phyloP scores from a whole-genome alignment of 163 green algal species.

The Dunaliella salina region DNA sequence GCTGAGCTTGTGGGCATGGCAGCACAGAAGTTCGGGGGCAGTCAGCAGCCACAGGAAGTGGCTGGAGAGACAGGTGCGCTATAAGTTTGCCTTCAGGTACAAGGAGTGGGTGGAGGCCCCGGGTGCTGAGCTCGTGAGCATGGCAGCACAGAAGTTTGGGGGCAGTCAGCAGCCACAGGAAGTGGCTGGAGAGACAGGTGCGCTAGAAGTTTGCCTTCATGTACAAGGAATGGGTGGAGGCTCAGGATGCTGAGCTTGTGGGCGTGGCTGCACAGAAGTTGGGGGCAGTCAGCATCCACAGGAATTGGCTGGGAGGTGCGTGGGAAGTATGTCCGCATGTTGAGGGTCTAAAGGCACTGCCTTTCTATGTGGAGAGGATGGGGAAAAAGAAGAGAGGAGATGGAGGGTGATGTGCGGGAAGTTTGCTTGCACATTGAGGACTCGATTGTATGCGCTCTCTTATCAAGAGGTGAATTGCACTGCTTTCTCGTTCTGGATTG shows the following conservation, averaged over 20 bases:
- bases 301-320: neutral
- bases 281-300: neutral
- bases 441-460: no score
- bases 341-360: neutral
- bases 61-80: neutral
- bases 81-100: slow-evolving; percentile 37
- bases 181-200: neutral
- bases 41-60: neutral
- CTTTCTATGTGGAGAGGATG: no score
- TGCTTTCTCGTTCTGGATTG: no score
- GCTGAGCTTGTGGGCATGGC: slow-evolving; percentile 20
- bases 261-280: slow-evolving; percentile 1
- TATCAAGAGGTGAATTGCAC: no score
- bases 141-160: neutral
- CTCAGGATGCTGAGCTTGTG: slow-evolving; percentile 50
- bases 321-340: slow-evolving; percentile 34
- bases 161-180: neutral
- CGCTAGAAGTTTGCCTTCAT: slow-evolving; percentile 35
- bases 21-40: neutral
- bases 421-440: no score
- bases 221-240: slow-evolving; percentile 67
- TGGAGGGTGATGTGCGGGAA: no score
- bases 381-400: no score
- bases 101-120: slow-evolving; percentile 71
- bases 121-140: slow-evolving; percentile 44